Evolutionary conservation across 495 filamentous ascomycete genomes (phyloP).

Genomic region (Aspergillus sclerotioniger): DNA sequence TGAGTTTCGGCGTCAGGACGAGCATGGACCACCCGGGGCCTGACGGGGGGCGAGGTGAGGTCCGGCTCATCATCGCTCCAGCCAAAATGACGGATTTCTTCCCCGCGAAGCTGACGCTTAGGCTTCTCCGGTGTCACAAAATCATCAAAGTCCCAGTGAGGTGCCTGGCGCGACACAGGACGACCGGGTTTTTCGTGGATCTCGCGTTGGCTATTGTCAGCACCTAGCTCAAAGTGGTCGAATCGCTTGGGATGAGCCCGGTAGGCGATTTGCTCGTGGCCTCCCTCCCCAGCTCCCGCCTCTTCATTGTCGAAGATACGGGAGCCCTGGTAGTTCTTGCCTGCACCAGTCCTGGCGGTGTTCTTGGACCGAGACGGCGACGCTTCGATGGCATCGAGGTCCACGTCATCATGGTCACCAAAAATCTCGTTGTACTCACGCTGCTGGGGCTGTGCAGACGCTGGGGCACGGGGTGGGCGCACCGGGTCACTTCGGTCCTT

Average conservation of each 20-base stretch:
- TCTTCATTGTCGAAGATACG: slow-evolving; percentile 66
- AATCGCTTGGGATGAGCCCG: slow-evolving; percentile 72
- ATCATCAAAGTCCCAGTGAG: slow-evolving; percentile 83
- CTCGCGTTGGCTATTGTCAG: slow-evolving; percentile 46
- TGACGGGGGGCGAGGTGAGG: slow-evolving; percentile 54
- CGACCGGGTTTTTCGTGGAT: slow-evolving; percentile 37
- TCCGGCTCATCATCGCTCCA: slow-evolving; percentile 67
- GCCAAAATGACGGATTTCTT: slow-evolving; percentile 67
- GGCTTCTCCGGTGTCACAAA: slow-evolving; percentile 77
- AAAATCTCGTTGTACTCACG: slow-evolving; percentile 67
- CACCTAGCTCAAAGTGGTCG: slow-evolving; percentile 82
- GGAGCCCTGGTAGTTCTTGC: slow-evolving; percentile 62
- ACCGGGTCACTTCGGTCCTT: slow-evolving; percentile 36
- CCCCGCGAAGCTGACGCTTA: slow-evolving; percentile 47
- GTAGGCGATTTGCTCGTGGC: slow-evolving; percentile 47
- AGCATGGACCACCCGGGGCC: slow-evolving; percentile 57
- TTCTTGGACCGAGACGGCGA: slow-evolving; percentile 53
- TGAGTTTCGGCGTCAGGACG: slow-evolving; percentile 78
- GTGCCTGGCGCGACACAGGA: slow-evolving; percentile 59
- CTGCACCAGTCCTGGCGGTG: slow-evolving; percentile 59
- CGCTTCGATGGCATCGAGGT: slow-evolving; percentile 34
- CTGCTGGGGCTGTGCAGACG: slow-evolving; percentile 59
- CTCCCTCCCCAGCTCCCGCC: slow-evolving; percentile 26
- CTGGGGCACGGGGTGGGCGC: slow-evolving; percentile 35
- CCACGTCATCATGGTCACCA: slow-evolving; percentile 42